These are phyloP conservation scores for Globisporangium camurandrum DNA, from an alignment of 352 stramenopile genomes.

Conservation along the genomic window DNA sequence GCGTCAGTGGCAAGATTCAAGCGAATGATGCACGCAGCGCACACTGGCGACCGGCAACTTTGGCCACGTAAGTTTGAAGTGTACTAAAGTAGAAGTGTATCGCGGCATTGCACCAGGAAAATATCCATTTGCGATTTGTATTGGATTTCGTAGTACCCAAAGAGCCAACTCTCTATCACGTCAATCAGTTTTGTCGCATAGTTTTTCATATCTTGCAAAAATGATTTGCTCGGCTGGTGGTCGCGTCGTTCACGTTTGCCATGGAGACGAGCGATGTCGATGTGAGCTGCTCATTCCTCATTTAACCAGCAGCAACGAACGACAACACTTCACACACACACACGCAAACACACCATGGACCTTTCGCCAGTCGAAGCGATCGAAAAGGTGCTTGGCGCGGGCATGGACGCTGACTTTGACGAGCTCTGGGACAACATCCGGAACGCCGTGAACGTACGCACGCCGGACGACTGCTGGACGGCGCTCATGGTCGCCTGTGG, in stretches of 20 bases:
- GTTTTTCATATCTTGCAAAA: too few species aligned
- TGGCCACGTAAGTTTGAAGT: too few species aligned
- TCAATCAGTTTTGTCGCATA: too few species aligned
- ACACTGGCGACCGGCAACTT: background rate
- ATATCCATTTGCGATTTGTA: too few species aligned
- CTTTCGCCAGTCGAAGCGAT: constrained; percentile 54
- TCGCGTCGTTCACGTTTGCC: too few species aligned
- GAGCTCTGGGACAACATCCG: constrained; percentile 56
- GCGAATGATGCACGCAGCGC: background rate
- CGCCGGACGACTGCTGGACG: constrained; percentile 68
- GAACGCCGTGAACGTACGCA: constrained; percentile 58
- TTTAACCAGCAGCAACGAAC: constrained; percentile 1
- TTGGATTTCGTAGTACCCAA: too few species aligned
- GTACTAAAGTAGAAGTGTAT: too few species aligned
- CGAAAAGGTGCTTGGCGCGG: constrained; percentile 51
- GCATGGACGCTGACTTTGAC: constrained; percentile 73
- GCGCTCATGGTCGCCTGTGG: constrained; percentile 80
- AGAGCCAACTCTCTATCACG: too few species aligned
- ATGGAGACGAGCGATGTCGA: too few species aligned
- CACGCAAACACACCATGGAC: constrained; percentile 2
- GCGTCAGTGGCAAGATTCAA: background rate
- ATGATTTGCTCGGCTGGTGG: too few species aligned
- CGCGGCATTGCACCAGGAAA: too few species aligned
- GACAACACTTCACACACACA: background rate
- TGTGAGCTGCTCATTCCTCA: too few species aligned